Evolutionary conservation across 371 early-diverging fungal species (phyloP), one percentile per base, ranked within the genome.

Genomic region (Saksenaea oblongispora): DNA sequence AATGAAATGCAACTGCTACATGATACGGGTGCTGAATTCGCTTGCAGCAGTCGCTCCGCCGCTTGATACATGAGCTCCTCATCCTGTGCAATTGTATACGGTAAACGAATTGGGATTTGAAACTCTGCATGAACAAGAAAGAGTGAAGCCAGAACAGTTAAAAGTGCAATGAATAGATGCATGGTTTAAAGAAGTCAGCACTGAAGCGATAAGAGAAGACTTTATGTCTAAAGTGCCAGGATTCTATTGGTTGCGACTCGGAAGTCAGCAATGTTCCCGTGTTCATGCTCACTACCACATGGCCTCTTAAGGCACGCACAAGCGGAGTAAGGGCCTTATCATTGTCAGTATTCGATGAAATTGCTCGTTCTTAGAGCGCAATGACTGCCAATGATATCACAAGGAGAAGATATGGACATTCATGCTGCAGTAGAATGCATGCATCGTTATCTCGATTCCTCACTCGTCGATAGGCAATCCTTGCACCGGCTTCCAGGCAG

Each of bases 1-100:
- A 75, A 31, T 10, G 70, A 72, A 59, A 80, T 73, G 61, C 80
- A 80, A 8, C 72, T 66, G 47, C 67, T 63, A 53, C 80, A 80
- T 26, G 75, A 74, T 41, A 37, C 56, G 5, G 58, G 58, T 10
- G 65, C 27, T 0, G 74, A 64, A n/a, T 70, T 63, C 9, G 74
- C 63, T 14, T 63, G 59, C 11, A 74, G 44, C 63, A 64, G 63
- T 34, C 68, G 27, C 14, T 58, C 61, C 3, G 72, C 56, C 13
- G 67, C 63, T 11, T 64, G 13, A 9, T 65, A 62, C 3, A 67
- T 59, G 24, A 55, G 35, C 15, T 67, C 65, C 60, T 67, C 66
- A 14, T 57, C 54, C 1, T 17, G 24, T 2, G 35, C 42, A 22
- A 22, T 47, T 34, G 14, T 4, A 14, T 47, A 14, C 42, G 59